Percentiles rank a stretch among this genome's conserved stretches.
These are phyloP conservation scores for Aspergillus nanangensis DNA, from an alignment of 495 filamentous ascomycete species.

Conservation along the genomic window DNA sequence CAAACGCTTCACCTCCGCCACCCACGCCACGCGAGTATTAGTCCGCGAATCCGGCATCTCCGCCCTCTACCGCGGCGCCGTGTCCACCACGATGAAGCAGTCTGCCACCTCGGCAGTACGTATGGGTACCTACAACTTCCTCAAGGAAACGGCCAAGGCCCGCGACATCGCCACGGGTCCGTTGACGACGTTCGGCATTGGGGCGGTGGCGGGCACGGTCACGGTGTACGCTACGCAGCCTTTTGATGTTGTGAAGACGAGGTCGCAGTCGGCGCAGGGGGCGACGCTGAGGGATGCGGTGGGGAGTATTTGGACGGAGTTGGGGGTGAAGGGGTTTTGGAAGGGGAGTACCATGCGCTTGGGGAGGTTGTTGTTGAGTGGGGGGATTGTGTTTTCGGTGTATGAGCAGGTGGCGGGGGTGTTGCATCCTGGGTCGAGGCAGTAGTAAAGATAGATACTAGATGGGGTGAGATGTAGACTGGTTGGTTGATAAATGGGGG, in stretches of 20 bases:
- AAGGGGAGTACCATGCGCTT: conserved; percentile 64
- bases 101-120: conserved; percentile 58
- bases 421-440: not conserved
- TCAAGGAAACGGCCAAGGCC: conserved; percentile 53
- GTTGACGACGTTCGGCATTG: conserved; percentile 55
- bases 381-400: conserved; percentile 61
- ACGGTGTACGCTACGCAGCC: conserved; percentile 63
- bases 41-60: conserved; percentile 42
- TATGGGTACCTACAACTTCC: conserved; percentile 64
- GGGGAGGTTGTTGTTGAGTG: conserved; percentile 57
- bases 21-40: conserved; percentile 48
- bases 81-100: conserved; percentile 64
- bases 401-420: conserved; percentile 49
- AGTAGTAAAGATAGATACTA: too few relatives aligned
- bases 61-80: conserved; percentile 57
- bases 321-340: conserved; percentile 60
- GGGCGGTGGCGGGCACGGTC: conserved; percentile 53
- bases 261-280: conserved; percentile 50
- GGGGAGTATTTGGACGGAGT: conserved; percentile 45
- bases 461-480: too few relatives aligned
- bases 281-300: conserved; percentile 51
- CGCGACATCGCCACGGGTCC: conserved; percentile 37
- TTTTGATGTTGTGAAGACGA: conserved; percentile 65
- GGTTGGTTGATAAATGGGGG: too few relatives aligned
- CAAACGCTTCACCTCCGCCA: conserved; percentile 44